Base-by-base conservation (phyloP, 2,329 filamentous ascomycete genomes). In the Penicillium freii region DNA sequence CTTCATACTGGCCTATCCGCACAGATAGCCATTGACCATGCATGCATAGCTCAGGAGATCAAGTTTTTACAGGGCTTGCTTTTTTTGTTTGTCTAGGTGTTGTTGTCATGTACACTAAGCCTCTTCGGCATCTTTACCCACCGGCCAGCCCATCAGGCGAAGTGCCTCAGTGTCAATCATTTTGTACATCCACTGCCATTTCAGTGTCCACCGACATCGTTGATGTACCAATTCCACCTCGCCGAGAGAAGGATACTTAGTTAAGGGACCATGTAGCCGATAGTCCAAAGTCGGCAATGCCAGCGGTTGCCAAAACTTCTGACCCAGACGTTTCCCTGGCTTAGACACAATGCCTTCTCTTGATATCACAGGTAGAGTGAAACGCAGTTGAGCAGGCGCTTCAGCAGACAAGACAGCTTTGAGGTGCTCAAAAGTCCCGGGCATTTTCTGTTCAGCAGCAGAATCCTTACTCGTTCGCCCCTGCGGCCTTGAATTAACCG, bases 101-200 rank as follows among this genome's bases (percentile, higher is more conserved):
- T 56, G 31, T 61, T 62, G 58, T 56, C 62, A 59, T 65, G 64
- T 72, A 70, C 62, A 64, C 64, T 71, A 69, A 48, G 52, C 54
- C 44, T 51, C 53, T 56, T 62, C 53, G 55, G 43, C 61, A 62
- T 62, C 43, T 66, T 62, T 36, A 56, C 23, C 65, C 53, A 59
- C 52, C 45, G 69, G 62, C 60, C 64, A 68, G 48, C 66, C 65
- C 72, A 75, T 74, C 40, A 70, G 61, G 56, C 61, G 62, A 52
- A 75, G 51, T 27, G 62, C 56, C 48, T 73, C 66, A 23, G 59
- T 63, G 57, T 77, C 73, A 59, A 77, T 61, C 61, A 66, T 70
- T 66, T 76, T 77, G 65, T 73, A 77, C 63, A 65, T 70, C 69
- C 75, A 75, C 54, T 75, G 67, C 67, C 73, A 77, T n/a, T 61